These are phyloP conservation scores for Neofusicoccum ribis DNA, from an alignment of 2,329 filamentous ascomycete genomes.

Conservation along the genomic window DNA sequence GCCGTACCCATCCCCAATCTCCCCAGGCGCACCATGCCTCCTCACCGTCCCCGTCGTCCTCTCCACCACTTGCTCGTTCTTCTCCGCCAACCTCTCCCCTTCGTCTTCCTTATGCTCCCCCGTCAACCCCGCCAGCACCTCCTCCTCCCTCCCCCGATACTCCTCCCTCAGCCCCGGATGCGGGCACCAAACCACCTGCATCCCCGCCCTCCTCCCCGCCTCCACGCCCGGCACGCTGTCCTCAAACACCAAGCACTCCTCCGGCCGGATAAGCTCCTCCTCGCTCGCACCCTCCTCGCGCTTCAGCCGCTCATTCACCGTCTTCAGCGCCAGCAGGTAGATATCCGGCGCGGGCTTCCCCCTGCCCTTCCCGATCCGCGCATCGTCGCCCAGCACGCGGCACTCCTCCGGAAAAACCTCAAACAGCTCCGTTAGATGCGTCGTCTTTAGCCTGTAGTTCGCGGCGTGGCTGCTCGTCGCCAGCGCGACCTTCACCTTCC, in stretches of 20 bases:
- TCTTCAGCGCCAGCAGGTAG: constrained; percentile 80
- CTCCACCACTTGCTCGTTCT: constrained; percentile 35
- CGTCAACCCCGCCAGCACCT: constrained; percentile 80
- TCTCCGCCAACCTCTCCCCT: constrained; percentile 31
- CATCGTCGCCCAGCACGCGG: constrained; percentile 82
- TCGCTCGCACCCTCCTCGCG: constrained; percentile 51
- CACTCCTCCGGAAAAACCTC: constrained; percentile 65
- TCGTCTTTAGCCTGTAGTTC: constrained; percentile 78
- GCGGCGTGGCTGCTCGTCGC: constrained; percentile 73
- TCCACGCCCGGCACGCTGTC: constrained; percentile 93
- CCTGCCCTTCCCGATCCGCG: constrained; percentile 71
- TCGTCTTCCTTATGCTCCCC: constrained; percentile 63
- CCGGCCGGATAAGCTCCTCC: constrained; percentile 66
- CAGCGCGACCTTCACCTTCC: constrained; percentile 61
- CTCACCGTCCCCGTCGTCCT: constrained; percentile 39
- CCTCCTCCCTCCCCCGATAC: constrained; percentile 72
- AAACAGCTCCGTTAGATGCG: constrained; percentile 55
- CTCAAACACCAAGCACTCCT: constrained; percentile 95
- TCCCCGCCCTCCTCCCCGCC: constrained; percentile 83
- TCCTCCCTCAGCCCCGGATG: constrained; percentile 76
- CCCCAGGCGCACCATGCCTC: constrained; percentile 51
- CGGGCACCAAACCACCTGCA: constrained; percentile 92
- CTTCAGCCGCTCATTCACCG: constrained; percentile 73
- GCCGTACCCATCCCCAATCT: constrained; percentile 62
- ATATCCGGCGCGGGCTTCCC: constrained; percentile 96